Conservation (phyloP, 768 basidiomycete genomes). For the Lentinula guzmanii region DNA sequence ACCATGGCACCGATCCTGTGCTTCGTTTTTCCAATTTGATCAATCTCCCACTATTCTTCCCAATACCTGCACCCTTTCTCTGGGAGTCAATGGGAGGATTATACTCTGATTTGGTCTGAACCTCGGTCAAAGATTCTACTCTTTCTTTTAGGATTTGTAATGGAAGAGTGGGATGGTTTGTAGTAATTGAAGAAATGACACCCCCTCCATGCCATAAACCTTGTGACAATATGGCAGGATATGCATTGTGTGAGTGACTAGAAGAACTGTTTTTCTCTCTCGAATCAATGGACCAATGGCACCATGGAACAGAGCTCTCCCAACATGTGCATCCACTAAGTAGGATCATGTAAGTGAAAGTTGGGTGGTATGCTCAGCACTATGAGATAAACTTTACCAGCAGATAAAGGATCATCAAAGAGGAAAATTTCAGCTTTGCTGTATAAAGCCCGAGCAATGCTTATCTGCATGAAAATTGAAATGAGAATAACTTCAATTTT, state of each 20-base stretch:
- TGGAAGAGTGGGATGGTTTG: neutral
- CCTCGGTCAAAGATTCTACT: conserved; percentile 17
- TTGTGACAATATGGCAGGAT: conserved; percentile 46
- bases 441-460: conserved; percentile 68
- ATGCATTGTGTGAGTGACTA: conserved; percentile 53
- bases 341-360: neutral
- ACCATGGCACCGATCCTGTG: conserved; percentile 53
- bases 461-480: conserved; percentile 33
- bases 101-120: conserved; percentile 29
- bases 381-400: conserved; percentile 28
- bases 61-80: conserved; percentile 41
- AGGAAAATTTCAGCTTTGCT: conserved; percentile 56
- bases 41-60: conserved; percentile 59
- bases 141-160: neutral
- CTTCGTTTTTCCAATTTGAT: conserved; percentile 60
- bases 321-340: conserved; percentile 70
- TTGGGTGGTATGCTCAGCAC: neutral
- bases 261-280: conserved; percentile 43
- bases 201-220: conserved; percentile 41
- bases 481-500: neutral
- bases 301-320: conserved; percentile 58
- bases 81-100: conserved; percentile 6
- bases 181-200: conserved; percentile 34
- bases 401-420: conserved; percentile 62
- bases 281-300: conserved; percentile 48